Evolutionary conservation across 768 basidiomycete species (phyloP).

Genomic region (Trametes villosa): DNA sequence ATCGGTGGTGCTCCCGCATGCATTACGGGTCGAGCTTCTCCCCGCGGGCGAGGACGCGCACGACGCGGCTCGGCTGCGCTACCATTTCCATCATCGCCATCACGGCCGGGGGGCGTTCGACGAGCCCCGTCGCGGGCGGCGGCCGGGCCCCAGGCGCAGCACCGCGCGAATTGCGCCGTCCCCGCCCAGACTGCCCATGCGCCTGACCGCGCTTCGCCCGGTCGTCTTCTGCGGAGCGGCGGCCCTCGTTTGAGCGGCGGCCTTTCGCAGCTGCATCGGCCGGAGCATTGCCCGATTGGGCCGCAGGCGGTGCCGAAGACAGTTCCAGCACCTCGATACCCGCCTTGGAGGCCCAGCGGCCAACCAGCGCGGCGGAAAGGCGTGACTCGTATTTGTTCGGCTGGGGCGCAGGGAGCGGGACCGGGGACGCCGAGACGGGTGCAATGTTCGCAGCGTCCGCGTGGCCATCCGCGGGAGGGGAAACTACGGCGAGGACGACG

Average conservation of each 20-base stretch:
- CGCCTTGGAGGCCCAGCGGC: conserved; percentile 69
- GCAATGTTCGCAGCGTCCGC: conserved; percentile 19
- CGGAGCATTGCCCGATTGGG: background rate
- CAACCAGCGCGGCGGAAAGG: conserved; percentile 63
- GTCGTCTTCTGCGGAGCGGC: conserved; percentile 36
- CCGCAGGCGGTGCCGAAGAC: conserved; percentile 39
- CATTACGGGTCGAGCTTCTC: conserved; percentile 72
- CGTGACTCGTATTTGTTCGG: conserved; percentile 66
- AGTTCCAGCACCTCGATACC: conserved; percentile 62
- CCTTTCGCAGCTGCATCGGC: conserved; percentile 8
- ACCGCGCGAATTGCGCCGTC: conserved; percentile 30
- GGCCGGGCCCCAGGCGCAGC: conserved; percentile 16
- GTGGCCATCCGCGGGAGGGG: conserved; percentile 22
- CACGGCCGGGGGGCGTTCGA: conserved; percentile 78
- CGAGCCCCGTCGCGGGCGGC: conserved; percentile 46
- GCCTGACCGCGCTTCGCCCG: conserved; percentile 27
- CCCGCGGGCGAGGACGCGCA: conserved; percentile 80
- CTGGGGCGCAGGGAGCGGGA: conserved; percentile 67
- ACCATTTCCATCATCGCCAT: conserved; percentile 84
- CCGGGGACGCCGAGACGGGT: conserved; percentile 47
- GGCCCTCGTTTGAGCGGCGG: conserved; percentile 28
- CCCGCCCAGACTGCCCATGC: conserved; percentile 17
- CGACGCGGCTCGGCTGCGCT: conserved; percentile 72
- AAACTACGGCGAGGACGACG: conserved; percentile 63
- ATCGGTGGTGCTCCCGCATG: background rate